Evolutionary conservation across 2,329 filamentous ascomycete species (phyloP), one percentile per base, ranked within the genome.

Genomic region (Atkinsonella texensis): DNA sequence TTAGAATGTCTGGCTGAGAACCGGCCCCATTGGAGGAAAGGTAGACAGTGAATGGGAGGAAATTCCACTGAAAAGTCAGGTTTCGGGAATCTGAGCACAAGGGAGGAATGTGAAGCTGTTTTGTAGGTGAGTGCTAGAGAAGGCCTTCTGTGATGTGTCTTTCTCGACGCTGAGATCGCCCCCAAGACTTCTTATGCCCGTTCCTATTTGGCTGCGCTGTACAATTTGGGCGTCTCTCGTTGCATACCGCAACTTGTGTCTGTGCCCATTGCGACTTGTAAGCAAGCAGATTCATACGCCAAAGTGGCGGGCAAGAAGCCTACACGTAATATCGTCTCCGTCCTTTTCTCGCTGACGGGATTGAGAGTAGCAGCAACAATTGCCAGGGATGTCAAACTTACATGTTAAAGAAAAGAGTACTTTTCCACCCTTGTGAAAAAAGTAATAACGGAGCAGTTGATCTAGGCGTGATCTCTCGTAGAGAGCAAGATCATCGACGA

Each of bases 1-100:
- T 54, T 57, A 62, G 53, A 52, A 49, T 53, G 57, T 40, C 51
- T 57, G 45, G 53, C 54, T 53, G 51, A 58, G 56, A 55, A 52
- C 53, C 52, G 52, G 51, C 49, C 54, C 54, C 52, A 56, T 62
- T 60, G 55, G 55, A 48, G 48, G 41, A 42, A 49, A 44, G 17
- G 53, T 41, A 28, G 44, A 39, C 50, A 31, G 58, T 57, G 48
- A 58, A 57, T 40, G 46, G 28, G 28, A 53, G 40, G 33, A 45
- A 53, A 55, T 54, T 51, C 54, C 51, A 48, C 43, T 43, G 39
- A 48, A 48, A 45, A 49, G 44, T 54, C 55, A 55, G 56, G 54
- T 51, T 56, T 54, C 56, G 53, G 53, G 41, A 53, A 51, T 51
- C 48, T 53, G 40, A 51, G 40, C 20, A 51, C 40, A 28, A 51